phyloP scores from a whole-genome alignment of 78 protist genomes.

The Monocercomonoides exilis region DNA sequence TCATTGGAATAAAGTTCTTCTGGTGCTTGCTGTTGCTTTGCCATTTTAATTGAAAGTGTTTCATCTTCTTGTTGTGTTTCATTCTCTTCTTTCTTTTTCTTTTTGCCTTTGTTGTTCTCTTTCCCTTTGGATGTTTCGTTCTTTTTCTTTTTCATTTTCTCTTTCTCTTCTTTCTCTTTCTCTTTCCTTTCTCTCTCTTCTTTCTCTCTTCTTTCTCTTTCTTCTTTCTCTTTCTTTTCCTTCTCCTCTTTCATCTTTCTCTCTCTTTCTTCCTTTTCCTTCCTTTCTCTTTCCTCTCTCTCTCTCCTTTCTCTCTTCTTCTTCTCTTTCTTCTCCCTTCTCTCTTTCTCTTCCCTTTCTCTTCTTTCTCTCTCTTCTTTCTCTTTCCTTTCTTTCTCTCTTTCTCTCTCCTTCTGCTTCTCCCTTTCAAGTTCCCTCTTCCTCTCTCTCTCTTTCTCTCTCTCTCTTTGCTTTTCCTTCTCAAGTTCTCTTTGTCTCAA shows the following conservation, averaged over 20 bases:
- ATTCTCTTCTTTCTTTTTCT: too few species aligned
- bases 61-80: neutral
- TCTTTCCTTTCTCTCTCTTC: neutral
- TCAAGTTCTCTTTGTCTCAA: neutral
- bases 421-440: too few species aligned
- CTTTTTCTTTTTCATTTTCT: neutral
- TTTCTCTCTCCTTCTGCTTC: neutral
- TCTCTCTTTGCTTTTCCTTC: too few species aligned
- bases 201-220: neutral
- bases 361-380: neutral
- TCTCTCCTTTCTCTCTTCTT: neutral
- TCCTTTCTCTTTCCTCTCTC: neutral
- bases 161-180: neutral
- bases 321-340: neutral
- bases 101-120: too few species aligned
- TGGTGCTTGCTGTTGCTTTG: neutral
- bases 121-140: too few species aligned
- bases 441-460: too few species aligned
- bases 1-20: neutral
- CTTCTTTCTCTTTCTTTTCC: neutral
- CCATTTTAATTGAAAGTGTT: neutral
- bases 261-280: neutral
- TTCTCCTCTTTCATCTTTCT: neutral
- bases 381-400: neutral
- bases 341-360: neutral